Evolutionary conservation across 106 monocot genomes (phyloP).

Genomic region (Dactylorhiza incarnata): DNA sequence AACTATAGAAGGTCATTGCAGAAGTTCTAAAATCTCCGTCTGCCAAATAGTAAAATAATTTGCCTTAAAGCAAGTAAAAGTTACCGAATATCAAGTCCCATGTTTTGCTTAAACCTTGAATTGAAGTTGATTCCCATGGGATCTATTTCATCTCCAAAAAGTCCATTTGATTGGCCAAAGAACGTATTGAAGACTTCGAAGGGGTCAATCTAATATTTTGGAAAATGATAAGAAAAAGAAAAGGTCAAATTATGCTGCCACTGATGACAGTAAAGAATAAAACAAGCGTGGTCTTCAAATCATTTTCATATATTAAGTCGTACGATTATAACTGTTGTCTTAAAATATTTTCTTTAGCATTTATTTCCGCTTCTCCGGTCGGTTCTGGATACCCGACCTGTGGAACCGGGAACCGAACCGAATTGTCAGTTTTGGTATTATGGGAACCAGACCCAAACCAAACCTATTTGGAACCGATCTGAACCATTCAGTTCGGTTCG

Average conservation of each 20-base stretch:
- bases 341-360: too few relatives aligned
- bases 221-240: not conserved
- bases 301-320: too few relatives aligned
- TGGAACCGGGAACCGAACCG: too few relatives aligned
- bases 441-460: too few relatives aligned
- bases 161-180: slow-evolving; percentile 65
- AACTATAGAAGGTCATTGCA: not conserved
- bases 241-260: not conserved
- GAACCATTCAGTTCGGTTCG: too few relatives aligned
- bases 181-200: slow-evolving; percentile 83
- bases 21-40: not conserved
- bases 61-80: not conserved
- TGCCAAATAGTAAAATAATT: not conserved
- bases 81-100: slow-evolving; percentile 71
- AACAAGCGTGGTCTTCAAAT: not conserved
- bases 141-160: slow-evolving; percentile 59
- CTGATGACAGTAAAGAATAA: not conserved
- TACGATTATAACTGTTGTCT: too few relatives aligned
- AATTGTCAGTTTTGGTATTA: too few relatives aligned
- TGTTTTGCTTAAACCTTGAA: slow-evolving; percentile 25
- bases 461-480: too few relatives aligned
- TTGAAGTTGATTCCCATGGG: slow-evolving; percentile 47
- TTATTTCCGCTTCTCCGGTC: too few relatives aligned
- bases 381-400: too few relatives aligned
- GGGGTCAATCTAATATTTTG: slow-evolving; percentile 62